Percentiles rank a stretch among this genome's conserved stretches.
phyloP scores from a whole-genome alignment of 768 basidiomycete species.

The Suillus variegatus region DNA sequence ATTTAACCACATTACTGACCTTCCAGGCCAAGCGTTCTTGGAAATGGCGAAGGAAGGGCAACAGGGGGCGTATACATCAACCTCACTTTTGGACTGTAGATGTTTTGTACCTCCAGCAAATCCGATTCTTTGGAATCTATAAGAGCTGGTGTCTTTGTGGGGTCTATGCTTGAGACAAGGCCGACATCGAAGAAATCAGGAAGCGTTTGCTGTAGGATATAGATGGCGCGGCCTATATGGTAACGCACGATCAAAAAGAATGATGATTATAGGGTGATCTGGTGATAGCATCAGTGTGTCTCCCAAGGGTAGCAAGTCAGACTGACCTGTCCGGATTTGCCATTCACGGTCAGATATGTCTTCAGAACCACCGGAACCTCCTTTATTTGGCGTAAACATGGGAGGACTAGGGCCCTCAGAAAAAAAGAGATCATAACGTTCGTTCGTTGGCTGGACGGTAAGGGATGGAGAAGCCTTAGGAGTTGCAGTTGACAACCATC shows the following conservation, averaged over 20 bases:
- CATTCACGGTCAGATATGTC: slow-evolving; percentile 69
- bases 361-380: slow-evolving; percentile 11
- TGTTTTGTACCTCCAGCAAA: slow-evolving; percentile 39
- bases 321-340: slow-evolving; percentile 73
- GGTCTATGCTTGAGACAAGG: slow-evolving; percentile 58
- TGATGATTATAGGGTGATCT: slow-evolving; percentile 6
- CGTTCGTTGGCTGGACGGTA: background rate
- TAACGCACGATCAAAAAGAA: background rate
- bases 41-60: slow-evolving; percentile 67
- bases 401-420: slow-evolving; percentile 16
- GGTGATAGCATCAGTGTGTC: slow-evolving; percentile 34
- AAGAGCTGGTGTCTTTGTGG: slow-evolving; percentile 38
- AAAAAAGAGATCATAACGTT: slow-evolving; percentile 7
- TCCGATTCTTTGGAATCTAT: slow-evolving; percentile 15
- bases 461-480: slow-evolving; percentile 23
- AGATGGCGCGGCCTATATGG: slow-evolving; percentile 64
- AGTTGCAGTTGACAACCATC: slow-evolving; percentile 11
- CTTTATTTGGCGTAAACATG: slow-evolving; percentile 26
- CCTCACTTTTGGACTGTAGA: slow-evolving; percentile 64
- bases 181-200: slow-evolving; percentile 72
- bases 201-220: slow-evolving; percentile 66
- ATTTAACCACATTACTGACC: slow-evolving; percentile 41
- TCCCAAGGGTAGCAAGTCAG: slow-evolving; percentile 11
- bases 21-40: slow-evolving; percentile 68
- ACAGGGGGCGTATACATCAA: slow-evolving; percentile 71